Conservation (phyloP, 345 rosid genomes). For the Dimocarpus longan region DNA sequence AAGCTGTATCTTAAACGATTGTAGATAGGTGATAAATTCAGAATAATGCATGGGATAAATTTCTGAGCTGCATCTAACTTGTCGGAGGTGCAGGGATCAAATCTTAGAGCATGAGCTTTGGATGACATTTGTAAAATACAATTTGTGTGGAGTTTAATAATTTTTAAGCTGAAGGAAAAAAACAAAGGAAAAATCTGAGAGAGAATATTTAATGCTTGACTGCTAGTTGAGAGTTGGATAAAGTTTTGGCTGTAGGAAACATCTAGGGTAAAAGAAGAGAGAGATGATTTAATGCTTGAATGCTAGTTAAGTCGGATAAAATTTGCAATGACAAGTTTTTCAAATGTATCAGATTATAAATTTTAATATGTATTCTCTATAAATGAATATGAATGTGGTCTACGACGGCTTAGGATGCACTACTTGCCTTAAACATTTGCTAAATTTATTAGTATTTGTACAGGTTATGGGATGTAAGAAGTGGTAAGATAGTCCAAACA, state of each 20-base stretch:
- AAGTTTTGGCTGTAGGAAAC: background rate
- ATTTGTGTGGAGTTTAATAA: background rate
- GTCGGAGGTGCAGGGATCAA: background rate
- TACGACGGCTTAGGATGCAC: background rate
- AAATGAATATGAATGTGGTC: background rate
- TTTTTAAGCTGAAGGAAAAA: background rate
- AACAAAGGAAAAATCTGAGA: too few species aligned
- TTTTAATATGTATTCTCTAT: background rate
- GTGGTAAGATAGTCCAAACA: conserved; percentile 46
- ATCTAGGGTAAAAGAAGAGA: background rate
- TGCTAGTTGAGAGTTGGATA: background rate
- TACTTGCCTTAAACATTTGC: background rate
- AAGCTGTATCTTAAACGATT: background rate
- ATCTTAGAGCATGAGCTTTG: background rate
- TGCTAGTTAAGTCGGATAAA: background rate
- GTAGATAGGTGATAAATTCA: background rate
- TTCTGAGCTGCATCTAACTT: background rate
- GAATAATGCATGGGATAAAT: background rate
- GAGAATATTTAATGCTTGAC: background rate
- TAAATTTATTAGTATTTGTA: conserved; percentile 10
- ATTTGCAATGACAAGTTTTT: background rate
- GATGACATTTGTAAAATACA: background rate
- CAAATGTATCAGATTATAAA: background rate
- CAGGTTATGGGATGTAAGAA: conserved; percentile 51
- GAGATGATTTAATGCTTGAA: background rate